Percentiles rank a stretch among this genome's conserved stretches.
phyloP scores from a whole-genome alignment of 768 basidiomycete species.

The Tephrocybe sp. region DNA sequence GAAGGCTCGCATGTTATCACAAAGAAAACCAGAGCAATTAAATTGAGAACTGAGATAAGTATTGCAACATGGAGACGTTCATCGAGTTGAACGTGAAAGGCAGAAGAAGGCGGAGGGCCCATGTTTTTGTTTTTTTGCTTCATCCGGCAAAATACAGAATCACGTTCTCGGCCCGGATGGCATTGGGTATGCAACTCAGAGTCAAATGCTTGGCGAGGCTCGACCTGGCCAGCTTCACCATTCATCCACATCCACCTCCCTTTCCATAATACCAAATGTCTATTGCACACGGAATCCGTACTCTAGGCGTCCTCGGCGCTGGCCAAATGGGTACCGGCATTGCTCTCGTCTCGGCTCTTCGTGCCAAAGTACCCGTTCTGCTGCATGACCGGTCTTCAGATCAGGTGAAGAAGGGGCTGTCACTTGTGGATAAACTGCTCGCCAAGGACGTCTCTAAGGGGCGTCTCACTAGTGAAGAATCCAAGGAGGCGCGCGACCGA shows the following conservation, averaged over 20 bases:
- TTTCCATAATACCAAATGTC: conserved; percentile 36
- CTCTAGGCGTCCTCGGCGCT: conserved; percentile 75
- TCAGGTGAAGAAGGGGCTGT: conserved; percentile 72
- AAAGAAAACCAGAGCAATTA: too few species aligned
- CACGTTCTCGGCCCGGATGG: neutral
- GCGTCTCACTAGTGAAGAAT: conserved; percentile 62
- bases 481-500: conserved; percentile 69
- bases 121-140: too few species aligned
- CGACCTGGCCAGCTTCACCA: neutral
- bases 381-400: conserved; percentile 77
- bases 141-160: neutral
- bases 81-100: too few species aligned
- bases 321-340: conserved; percentile 95
- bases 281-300: conserved; percentile 69
- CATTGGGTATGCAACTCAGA: too few species aligned
- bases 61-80: too few species aligned
- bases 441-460: conserved; percentile 90
- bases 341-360: conserved; percentile 80
- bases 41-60: too few species aligned
- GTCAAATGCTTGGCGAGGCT: too few species aligned
- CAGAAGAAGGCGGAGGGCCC: too few species aligned
- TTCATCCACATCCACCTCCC: neutral
- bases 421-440: conserved; percentile 76
- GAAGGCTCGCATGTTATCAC: too few species aligned
- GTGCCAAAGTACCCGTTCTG: conserved; percentile 82